phyloP scores from a whole-genome alignment of 2,329 filamentous ascomycete genomes.

The Cordyceps javanica region DNA sequence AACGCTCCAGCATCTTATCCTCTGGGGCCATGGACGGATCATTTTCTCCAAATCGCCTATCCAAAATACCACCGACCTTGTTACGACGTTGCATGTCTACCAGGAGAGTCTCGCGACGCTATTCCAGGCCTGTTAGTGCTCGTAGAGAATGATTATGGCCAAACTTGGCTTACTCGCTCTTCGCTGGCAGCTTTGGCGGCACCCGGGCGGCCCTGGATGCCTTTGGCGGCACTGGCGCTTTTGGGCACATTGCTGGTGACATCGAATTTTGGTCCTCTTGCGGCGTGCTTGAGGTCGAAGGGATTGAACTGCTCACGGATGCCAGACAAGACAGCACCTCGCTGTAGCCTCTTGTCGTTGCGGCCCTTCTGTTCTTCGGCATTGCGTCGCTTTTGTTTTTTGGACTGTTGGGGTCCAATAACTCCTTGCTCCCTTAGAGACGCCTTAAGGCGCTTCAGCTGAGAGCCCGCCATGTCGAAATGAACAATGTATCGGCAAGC shows the following conservation, averaged over 20 bases:
- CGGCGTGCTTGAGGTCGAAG: conserved; percentile 83
- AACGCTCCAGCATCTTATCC: conserved; percentile 85
- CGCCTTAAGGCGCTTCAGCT: conserved; percentile 91
- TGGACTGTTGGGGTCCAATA: conserved; percentile 85
- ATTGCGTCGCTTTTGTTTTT: conserved; percentile 81
- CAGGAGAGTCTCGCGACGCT: conserved; percentile 77
- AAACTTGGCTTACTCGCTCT: conserved; percentile 56
- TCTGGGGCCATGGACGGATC: conserved; percentile 91
- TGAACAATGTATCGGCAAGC: neutral
- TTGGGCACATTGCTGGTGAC: conserved; percentile 63
- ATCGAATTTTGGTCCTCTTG: conserved; percentile 76
- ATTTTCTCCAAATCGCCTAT: conserved; percentile 92
- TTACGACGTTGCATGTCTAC: conserved; percentile 83
- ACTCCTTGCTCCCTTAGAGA: conserved; percentile 87
- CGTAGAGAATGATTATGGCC: neutral
- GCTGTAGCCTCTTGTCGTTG: conserved; percentile 67
- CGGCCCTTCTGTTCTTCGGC: conserved; percentile 59
- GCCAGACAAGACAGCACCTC: conserved; percentile 69
- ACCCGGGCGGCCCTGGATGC: conserved; percentile 68
- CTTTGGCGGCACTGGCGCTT: conserved; percentile 46
- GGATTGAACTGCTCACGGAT: conserved; percentile 98
- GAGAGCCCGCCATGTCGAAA: conserved; percentile 76
- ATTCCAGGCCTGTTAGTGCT: conserved; percentile 14
- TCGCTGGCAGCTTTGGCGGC: conserved; percentile 82
- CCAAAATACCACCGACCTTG: conserved; percentile 86